These are phyloP conservation scores for Sextonia rubra DNA, from an alignment of 164 flowering plant genomes.

Conservation along the genomic window DNA sequence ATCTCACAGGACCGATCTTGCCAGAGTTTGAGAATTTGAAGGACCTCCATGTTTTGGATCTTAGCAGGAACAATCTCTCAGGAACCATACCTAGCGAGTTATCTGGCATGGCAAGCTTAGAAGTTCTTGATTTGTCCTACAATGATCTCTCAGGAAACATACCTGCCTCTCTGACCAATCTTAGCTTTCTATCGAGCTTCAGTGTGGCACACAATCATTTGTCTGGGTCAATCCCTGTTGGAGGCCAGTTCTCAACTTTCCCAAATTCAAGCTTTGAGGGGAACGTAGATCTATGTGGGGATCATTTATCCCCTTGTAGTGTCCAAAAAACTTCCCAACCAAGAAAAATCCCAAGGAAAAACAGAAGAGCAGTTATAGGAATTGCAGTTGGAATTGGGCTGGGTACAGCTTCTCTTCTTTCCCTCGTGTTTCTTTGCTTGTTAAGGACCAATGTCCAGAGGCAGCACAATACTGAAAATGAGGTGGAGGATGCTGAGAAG, in stretches of 20 bases:
- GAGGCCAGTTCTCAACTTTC: conserved; percentile 58
- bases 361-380: conserved; percentile 19
- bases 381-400: conserved; percentile 27
- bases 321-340: not conserved
- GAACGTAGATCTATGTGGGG: conserved; percentile 48
- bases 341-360: conserved; percentile 13
- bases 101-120: conserved; percentile 24
- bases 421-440: conserved; percentile 25
- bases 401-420: conserved; percentile 37
- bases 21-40: conserved; percentile 17
- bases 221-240: conserved; percentile 48
- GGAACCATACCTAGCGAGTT: conserved; percentile 14
- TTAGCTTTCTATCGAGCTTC: conserved; percentile 23
- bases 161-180: conserved; percentile 18
- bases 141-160: conserved; percentile 24
- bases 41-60: conserved; percentile 15
- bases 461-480: conserved; percentile 31
- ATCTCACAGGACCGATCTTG: conserved; percentile 15
- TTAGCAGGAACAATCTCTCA: conserved; percentile 15
- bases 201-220: conserved; percentile 58
- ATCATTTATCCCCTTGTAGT: conserved; percentile 25
- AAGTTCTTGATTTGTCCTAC: conserved; percentile 21
- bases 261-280: conserved; percentile 57
- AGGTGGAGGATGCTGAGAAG: conserved; percentile 15
- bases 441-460: conserved; percentile 20